These are phyloP conservation scores for Rubroboletus satanas DNA, from an alignment of 768 basidiomycete genomes.

Conservation along the genomic window DNA sequence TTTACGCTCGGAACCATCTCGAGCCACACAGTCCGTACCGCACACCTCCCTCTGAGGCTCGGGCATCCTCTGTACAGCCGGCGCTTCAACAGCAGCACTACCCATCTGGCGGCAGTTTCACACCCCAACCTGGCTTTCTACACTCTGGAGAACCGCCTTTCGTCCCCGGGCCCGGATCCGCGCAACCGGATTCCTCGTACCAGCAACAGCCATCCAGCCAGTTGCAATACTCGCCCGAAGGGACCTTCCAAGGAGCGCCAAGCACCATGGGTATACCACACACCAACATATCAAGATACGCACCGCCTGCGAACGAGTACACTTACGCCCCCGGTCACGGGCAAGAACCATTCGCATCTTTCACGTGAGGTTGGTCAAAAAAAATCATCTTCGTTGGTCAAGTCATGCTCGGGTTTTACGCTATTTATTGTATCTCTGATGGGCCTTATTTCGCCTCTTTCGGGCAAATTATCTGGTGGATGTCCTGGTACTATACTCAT, in stretches of 20 bases:
- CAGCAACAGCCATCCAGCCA: slow-evolving; percentile 4
- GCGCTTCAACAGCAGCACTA: slow-evolving; percentile 18
- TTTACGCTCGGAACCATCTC: slow-evolving; percentile 20
- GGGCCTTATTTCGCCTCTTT: background rate
- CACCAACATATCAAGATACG: slow-evolving; percentile 14
- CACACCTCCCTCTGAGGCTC: slow-evolving; percentile 16
- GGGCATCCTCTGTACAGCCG: slow-evolving; percentile 14
- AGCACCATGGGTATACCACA: slow-evolving; percentile 15
- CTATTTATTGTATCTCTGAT: slow-evolving; percentile 6
- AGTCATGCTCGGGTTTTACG: background rate
- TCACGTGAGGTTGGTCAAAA: slow-evolving; percentile 7
- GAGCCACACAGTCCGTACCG: slow-evolving; percentile 17
- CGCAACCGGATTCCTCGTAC: slow-evolving; percentile 13
- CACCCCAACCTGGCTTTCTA: slow-evolving; percentile 10
- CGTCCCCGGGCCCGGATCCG: slow-evolving; percentile 9
- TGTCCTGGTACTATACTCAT: slow-evolving; percentile 1
- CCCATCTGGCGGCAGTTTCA: slow-evolving; percentile 11
- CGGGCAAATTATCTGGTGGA: slow-evolving; percentile 8
- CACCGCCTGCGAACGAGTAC: slow-evolving; percentile 19
- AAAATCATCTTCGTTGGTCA: background rate
- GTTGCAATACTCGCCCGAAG: slow-evolving; percentile 22
- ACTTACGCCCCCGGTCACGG: slow-evolving; percentile 20
- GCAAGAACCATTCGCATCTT: slow-evolving; percentile 22
- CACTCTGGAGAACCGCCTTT: slow-evolving; percentile 17
- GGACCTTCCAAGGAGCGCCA: slow-evolving; percentile 10